phyloP scores from a whole-genome alignment of 148 eudicot species.

The Pharnaceum exiguum region DNA sequence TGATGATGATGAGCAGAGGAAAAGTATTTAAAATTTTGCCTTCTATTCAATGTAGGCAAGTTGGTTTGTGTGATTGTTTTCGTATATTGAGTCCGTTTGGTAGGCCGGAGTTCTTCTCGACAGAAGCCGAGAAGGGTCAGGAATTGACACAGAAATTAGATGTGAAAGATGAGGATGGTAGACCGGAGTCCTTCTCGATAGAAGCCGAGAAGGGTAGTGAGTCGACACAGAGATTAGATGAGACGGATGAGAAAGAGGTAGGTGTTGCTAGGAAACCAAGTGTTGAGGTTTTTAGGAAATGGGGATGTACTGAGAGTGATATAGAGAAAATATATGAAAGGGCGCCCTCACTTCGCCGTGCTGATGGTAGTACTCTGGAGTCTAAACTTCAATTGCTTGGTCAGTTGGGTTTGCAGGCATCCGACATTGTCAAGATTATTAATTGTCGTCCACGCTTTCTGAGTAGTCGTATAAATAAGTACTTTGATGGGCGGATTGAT shows the following conservation, averaged over 20 bases:
- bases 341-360: conserved; percentile 39
- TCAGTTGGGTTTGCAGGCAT: conserved; percentile 37
- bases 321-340: conserved; percentile 36
- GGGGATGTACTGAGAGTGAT: conserved; percentile 64
- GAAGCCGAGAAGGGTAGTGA: background rate
- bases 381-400: conserved; percentile 45
- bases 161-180: conserved; percentile 1
- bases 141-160: background rate
- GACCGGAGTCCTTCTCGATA: background rate
- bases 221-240: background rate
- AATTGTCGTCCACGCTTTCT: conserved; percentile 62
- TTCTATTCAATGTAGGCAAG: background rate
- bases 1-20: too few species aligned
- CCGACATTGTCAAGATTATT: conserved; percentile 46
- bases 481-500: conserved; percentile 41
- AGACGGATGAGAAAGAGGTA: conserved; percentile 1
- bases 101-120: background rate
- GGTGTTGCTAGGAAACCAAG: conserved; percentile 19
- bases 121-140: background rate
- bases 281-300: conserved; percentile 41
- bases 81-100: background rate
- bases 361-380: conserved; percentile 28
- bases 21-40: background rate
- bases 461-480: conserved; percentile 20
- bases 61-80: background rate